Evolutionary conservation across 2,329 filamentous ascomycete species (phyloP).

Genomic region (Colletotrichum chlorophyti): DNA sequence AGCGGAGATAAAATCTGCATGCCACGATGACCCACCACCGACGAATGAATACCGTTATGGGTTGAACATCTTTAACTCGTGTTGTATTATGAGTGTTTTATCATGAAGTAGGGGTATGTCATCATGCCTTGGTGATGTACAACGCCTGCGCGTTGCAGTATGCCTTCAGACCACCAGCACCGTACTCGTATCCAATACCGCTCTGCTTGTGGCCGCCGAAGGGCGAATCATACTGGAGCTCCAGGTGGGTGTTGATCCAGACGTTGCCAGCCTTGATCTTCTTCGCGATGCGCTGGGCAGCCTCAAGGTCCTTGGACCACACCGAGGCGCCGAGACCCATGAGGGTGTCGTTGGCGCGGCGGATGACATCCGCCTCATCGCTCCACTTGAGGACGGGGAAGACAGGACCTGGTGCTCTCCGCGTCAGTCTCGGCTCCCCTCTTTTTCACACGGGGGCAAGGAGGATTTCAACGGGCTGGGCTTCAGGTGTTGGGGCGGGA

Average conservation of each 20-base stretch:
- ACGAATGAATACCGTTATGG: not conserved
- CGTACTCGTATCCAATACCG: constrained; percentile 50
- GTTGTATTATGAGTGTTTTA: not conserved
- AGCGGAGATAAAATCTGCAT: too few species aligned
- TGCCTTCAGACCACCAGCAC: constrained; percentile 43
- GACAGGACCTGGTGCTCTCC: constrained; percentile 56
- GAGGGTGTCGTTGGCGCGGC: constrained; percentile 58
- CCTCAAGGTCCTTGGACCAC: constrained; percentile 60
- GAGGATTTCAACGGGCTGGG: not conserved
- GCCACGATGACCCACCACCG: too few species aligned
- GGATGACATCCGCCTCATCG: constrained; percentile 65
- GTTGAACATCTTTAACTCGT: not conserved
- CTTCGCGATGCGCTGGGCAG: constrained; percentile 58
- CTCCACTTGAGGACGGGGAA: constrained; percentile 68
- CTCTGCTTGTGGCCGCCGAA: constrained; percentile 54
- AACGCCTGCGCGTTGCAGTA: constrained; percentile 37
- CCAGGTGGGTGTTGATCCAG: constrained; percentile 66
- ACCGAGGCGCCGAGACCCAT: constrained; percentile 64
- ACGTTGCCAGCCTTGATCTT: constrained; percentile 65
- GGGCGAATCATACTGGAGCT: constrained; percentile 43
- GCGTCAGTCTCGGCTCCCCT: not conserved
- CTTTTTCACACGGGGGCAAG: not conserved
- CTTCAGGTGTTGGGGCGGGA: not conserved
- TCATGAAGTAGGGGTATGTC: not conserved
- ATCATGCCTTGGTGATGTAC: constrained; percentile 21